phyloP scores from a whole-genome alignment of 805 yeast genomes.

The Helenozyma rhizophorensis region DNA sequence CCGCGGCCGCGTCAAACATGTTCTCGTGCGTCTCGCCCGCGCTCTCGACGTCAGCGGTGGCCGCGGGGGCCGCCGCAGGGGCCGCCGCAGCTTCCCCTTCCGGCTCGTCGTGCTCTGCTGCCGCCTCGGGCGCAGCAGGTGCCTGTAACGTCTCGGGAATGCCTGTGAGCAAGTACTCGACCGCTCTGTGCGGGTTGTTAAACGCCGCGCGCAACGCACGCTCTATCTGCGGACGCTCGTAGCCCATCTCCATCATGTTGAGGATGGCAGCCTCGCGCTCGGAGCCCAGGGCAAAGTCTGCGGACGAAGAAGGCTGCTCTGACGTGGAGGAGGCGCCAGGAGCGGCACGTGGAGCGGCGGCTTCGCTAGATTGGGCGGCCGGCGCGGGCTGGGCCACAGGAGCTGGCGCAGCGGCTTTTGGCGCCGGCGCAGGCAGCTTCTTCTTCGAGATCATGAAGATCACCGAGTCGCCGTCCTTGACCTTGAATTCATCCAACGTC shows the following conservation, averaged over 20 bases:
- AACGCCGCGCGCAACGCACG: slow-evolving; percentile 91
- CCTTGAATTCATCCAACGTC: slow-evolving; percentile 63
- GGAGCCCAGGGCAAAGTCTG: slow-evolving; percentile 72
- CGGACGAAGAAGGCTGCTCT: slow-evolving; percentile 33
- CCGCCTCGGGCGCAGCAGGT: slow-evolving; percentile 19
- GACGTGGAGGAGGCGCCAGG: slow-evolving; percentile 28
- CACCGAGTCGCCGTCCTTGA: slow-evolving; percentile 82
- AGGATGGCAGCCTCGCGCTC: slow-evolving; percentile 74
- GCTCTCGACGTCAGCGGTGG: slow-evolving; percentile 16
- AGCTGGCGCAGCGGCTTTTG: slow-evolving; percentile 15
- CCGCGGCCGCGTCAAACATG: slow-evolving; percentile 49
- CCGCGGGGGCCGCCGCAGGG: slow-evolving; percentile 14
- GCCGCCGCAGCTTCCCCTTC: slow-evolving; percentile 6
- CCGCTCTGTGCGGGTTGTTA: slow-evolving; percentile 97
- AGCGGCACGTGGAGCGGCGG: too few relatives aligned
- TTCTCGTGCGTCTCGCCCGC: slow-evolving; percentile 32
- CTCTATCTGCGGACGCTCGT: slow-evolving; percentile 81
- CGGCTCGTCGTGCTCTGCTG: slow-evolving; percentile 12
- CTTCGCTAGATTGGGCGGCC: slow-evolving; percentile 1
- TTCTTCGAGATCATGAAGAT: slow-evolving; percentile 79
- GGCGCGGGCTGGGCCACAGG: slow-evolving; percentile 16
- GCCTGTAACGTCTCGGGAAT: slow-evolving; percentile 63
- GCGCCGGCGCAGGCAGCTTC: slow-evolving; percentile 25
- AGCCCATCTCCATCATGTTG: slow-evolving; percentile 95
- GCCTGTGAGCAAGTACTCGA: slow-evolving; percentile 88